Percentiles rank a stretch among this genome's conserved stretches.
These are phyloP conservation scores for Aristolochia fimbriata DNA, from an alignment of 164 flowering plant species.

Conservation along the genomic window DNA sequence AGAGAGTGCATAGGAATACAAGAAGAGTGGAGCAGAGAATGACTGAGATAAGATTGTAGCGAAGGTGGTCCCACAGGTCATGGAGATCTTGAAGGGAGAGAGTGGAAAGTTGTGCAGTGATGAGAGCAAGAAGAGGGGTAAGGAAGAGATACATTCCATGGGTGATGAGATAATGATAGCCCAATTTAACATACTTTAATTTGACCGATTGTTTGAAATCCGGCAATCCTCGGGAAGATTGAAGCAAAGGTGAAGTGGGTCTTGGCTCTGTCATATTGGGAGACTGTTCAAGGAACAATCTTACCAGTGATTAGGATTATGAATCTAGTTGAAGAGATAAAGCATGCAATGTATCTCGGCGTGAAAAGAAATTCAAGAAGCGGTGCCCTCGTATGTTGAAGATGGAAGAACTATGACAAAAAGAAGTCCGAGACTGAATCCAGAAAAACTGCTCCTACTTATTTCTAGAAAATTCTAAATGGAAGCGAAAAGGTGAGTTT, in stretches of 20 bases:
- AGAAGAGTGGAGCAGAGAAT: conserved; percentile 46
- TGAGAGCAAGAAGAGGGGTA: conserved; percentile 34
- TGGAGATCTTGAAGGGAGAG: conserved; percentile 49
- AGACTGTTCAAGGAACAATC: background rate
- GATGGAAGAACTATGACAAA: too few relatives aligned
- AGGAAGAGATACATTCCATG: conserved; percentile 56
- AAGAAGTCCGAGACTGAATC: too few relatives aligned
- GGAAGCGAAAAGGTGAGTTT: too few relatives aligned
- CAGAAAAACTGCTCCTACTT: too few relatives aligned
- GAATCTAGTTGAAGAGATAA: too few relatives aligned
- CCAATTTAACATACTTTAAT: conserved; percentile 61
- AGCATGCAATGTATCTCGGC: too few relatives aligned
- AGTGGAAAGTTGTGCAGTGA: conserved; percentile 50
- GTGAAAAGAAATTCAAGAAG: too few relatives aligned
- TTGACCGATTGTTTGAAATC: conserved; percentile 53
- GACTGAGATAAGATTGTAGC: conserved; percentile 49
- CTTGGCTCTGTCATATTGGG: conserved; percentile 35
- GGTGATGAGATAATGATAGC: conserved; percentile 58
- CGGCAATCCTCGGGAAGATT: conserved; percentile 34
- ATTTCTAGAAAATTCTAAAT: too few relatives aligned
- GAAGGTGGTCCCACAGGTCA: conserved; percentile 52
- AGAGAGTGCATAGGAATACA: conserved; percentile 57
- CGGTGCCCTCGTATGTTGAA: too few relatives aligned
- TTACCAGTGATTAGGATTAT: too few relatives aligned
- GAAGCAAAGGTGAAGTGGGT: conserved; percentile 23